These are phyloP conservation scores for Protomyces macrosporus DNA, from an alignment of 1,139 yeast species.

Conservation along the genomic window DNA sequence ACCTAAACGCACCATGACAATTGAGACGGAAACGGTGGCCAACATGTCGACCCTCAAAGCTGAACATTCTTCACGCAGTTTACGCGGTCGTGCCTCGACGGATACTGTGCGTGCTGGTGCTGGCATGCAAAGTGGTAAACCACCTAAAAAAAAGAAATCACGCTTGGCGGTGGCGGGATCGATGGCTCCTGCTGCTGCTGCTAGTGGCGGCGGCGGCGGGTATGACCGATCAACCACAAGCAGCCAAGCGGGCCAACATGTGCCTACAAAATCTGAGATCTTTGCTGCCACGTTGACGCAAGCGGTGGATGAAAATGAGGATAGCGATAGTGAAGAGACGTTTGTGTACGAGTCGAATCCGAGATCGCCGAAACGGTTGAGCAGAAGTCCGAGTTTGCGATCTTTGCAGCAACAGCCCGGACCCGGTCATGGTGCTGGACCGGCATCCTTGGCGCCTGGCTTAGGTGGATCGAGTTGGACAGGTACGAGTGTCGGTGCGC, in stretches of 20 bases:
- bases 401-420: not conserved
- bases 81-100: constrained; percentile 6
- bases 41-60: constrained; percentile 2
- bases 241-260: constrained; percentile 3
- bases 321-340: constrained; percentile 85
- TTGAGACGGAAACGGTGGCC: constrained; percentile 24
- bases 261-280: constrained; percentile 65
- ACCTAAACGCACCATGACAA: constrained; percentile 16
- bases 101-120: constrained; percentile 10
- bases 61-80: constrained; percentile 15
- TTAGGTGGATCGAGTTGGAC: not conserved
- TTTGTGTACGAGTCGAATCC: constrained; percentile 68
- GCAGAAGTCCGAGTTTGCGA: constrained; percentile 5
- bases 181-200: not conserved
- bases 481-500: not conserved
- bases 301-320: constrained; percentile 85
- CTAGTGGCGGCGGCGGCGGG: not conserved
- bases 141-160: constrained; percentile 20
- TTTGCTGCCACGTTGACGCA: constrained; percentile 92
- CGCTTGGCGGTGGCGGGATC: constrained; percentile 6
- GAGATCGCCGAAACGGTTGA: constrained; percentile 11
- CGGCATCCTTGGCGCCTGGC: not conserved
- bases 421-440: not conserved
- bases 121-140: not conserved
- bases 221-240: not conserved